Base-by-base conservation (phyloP, 1,284 basidiomycete species). In the Prillingera fragicola region DNA sequence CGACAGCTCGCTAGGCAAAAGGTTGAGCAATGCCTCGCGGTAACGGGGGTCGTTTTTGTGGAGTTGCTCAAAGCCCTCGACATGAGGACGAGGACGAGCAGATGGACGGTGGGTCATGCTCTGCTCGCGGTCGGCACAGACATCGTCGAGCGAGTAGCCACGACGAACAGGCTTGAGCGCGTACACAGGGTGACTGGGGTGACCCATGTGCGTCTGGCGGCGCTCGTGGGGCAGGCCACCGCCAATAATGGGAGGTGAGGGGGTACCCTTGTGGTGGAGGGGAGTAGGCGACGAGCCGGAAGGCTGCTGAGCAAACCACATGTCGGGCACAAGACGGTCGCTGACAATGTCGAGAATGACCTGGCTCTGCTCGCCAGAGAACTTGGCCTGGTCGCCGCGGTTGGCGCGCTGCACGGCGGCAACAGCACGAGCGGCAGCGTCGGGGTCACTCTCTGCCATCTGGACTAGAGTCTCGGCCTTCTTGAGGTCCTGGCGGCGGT, bases 11-110 rank as follows among this genome's bases (percentile, higher is more conserved):
- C 35, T 39, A 8, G 52, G 52, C 7, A 54, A 45, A 48, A 54
- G 50, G 45, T 45, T 50, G 48, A 54, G 19, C 3, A 54, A 34
- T 0, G 52, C 52, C 29, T 54, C 52, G 24, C 52, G 52, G 45
- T 54, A 54, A 10, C 52, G 44, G 4, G 52, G 52, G 37, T 54
- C 52, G 42, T 50, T 50, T 45, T 50, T 54, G 48, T 54, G 35
- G 44, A 54, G 37, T 34, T 50, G 44, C 33, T 54, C 52, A 33
- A 50, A 43, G 33, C 36, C 44, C 8, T 54, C 48, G 19, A 50
- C 41, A 7, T 29, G 45, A 1, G 38, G 33, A 24, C 52, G 52
- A 6, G 52, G 39, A 14, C 45, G 48, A 5, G 48, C 29, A 8
- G 42, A 39, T 13, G 49, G 32, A 31, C 48, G 48, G 42, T 50